Evolutionary conservation across 257 asterid genomes (phyloP).

Genomic region (Lycium barbarum): DNA sequence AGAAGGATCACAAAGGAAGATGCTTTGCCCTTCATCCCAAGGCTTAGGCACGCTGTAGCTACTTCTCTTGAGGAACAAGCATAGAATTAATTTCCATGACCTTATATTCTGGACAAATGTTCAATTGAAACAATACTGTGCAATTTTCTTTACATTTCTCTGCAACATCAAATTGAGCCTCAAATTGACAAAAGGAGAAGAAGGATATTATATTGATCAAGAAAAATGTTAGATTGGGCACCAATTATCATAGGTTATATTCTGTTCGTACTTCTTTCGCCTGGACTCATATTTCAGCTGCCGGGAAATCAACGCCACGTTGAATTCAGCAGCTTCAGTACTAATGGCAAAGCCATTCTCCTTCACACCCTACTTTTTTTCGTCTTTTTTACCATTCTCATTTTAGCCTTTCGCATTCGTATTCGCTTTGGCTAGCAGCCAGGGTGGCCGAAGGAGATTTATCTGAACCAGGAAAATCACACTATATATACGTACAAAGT

Average conservation of each 20-base stretch:
- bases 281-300: constrained; percentile 61
- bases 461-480: background rate
- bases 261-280: constrained; percentile 58
- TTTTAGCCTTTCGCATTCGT: constrained; percentile 55
- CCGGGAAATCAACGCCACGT: constrained; percentile 55
- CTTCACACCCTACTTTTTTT: constrained; percentile 61
- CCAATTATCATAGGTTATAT: constrained; percentile 57
- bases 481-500: background rate
- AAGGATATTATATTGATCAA: background rate
- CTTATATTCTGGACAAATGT: constrained; percentile 11
- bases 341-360: constrained; percentile 59
- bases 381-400: constrained; percentile 53
- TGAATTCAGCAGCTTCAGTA: constrained; percentile 61
- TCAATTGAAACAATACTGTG: background rate
- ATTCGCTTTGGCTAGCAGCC: constrained; percentile 35
- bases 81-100: constrained; percentile 13
- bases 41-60: background rate
- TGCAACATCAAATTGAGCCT: background rate
- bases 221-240: constrained; percentile 60
- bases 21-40: constrained; percentile 13
- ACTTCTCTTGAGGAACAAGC: constrained; percentile 23
- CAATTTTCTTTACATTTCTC: background rate
- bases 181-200: background rate
- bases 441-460: background rate
- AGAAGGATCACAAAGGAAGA: background rate